phyloP scores from a whole-genome alignment of 257 asterid species.

The Oldenlandia corymbosa region DNA sequence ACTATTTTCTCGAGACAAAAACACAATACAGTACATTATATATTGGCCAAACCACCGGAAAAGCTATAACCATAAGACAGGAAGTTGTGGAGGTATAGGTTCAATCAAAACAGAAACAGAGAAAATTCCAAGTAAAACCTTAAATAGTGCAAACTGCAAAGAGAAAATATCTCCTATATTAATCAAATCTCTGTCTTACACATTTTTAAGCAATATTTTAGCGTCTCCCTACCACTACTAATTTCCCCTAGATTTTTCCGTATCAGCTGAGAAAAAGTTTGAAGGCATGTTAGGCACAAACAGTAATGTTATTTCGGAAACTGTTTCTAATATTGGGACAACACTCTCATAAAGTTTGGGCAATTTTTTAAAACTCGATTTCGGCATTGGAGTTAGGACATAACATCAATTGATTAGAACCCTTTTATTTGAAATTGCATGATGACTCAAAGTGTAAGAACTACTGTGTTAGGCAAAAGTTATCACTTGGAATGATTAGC shows the following conservation, averaged over 20 bases:
- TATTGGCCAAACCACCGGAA: too few species aligned
- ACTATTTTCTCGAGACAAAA: too few species aligned
- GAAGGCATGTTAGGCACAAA: background rate
- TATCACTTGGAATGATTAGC: background rate
- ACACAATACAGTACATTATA: too few species aligned
- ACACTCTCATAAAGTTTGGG: too few species aligned
- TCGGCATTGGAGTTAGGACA: background rate
- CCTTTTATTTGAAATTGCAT: background rate
- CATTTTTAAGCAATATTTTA: background rate
- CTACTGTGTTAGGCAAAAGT: background rate
- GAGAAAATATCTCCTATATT: background rate
- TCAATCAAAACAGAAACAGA: background rate
- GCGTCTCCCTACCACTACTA: background rate
- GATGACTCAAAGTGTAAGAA: too few species aligned
- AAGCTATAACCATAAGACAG: too few species aligned
- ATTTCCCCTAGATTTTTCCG: too few species aligned
- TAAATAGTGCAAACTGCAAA: background rate
- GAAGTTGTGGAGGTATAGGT: background rate
- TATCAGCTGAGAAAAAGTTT: too few species aligned
- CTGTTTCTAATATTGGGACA: background rate
- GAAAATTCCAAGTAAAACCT: background rate
- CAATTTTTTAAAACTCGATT: too few species aligned
- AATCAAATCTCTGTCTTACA: background rate
- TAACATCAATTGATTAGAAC: background rate
- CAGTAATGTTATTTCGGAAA: background rate